phyloP scores from a whole-genome alignment of 208 protist genomes.

The Tritrichomonas foetus region DNA sequence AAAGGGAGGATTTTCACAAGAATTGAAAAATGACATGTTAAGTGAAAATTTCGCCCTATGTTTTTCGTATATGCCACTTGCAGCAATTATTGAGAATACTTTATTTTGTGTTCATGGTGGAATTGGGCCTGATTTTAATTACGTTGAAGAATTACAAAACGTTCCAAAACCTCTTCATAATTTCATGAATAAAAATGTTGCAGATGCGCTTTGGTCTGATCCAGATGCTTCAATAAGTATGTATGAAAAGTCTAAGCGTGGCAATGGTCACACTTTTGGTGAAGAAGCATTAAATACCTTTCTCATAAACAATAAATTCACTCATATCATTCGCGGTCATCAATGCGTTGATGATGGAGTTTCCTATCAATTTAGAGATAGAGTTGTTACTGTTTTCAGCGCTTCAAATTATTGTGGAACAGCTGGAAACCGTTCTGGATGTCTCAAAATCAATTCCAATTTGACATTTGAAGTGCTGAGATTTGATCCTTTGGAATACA shows the following conservation, averaged over 20 bases:
- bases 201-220: not conserved
- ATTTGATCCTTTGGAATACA: no score
- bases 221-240: not conserved
- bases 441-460: no score
- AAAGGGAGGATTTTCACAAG: not conserved
- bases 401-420: conserved; percentile 26
- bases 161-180: not conserved
- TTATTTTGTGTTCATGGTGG: not conserved
- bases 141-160: not conserved
- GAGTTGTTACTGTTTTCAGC: not conserved
- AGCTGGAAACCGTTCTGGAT: no score
- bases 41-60: not conserved
- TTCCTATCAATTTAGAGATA: not conserved
- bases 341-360: not conserved
- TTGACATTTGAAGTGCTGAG: no score
- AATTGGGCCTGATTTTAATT: not conserved
- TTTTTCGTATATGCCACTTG: not conserved
- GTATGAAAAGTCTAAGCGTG: not conserved
- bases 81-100: not conserved
- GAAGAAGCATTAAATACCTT: not conserved
- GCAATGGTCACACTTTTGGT: not conserved
- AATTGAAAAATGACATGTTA: not conserved
- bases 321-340: not conserved
- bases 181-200: not conserved
- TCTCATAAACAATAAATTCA: not conserved